Conservation (phyloP, 1,139 yeast genomes). For the Yamadazyma atlantica region DNA sequence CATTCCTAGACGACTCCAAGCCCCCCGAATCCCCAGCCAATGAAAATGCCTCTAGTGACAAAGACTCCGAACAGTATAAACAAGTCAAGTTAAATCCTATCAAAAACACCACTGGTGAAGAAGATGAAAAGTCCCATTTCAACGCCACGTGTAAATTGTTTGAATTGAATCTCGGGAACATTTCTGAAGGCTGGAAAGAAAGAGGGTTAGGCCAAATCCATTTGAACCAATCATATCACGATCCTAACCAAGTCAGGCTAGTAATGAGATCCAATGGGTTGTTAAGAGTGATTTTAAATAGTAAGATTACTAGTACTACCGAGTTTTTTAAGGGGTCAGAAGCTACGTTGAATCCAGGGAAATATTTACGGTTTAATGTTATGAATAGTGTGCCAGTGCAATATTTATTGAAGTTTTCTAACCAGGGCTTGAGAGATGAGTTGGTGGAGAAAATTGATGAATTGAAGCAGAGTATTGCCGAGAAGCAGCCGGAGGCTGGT, state of each 20-base stretch:
- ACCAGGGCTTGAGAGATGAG: conserved; percentile 58
- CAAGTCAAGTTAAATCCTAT: conserved; percentile 55
- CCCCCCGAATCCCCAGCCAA: no score
- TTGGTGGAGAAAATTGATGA: conserved; percentile 53
- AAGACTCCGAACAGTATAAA: conserved; percentile 20
- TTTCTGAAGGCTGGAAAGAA: conserved; percentile 89
- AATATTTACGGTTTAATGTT: conserved; percentile 68
- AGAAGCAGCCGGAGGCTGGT: no score
- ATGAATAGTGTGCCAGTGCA: conserved; percentile 66
- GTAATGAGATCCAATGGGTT: conserved; percentile 93
- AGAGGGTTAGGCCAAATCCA: conserved; percentile 88
- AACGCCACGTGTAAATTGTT: conserved; percentile 78
- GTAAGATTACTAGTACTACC: conserved; percentile 58
- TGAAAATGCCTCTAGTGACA: neutral
- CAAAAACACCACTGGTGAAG: conserved; percentile 81
- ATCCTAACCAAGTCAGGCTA: conserved; percentile 45
- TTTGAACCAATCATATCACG: conserved; percentile 56
- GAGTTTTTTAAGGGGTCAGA: conserved; percentile 77
- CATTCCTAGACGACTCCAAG: no score
- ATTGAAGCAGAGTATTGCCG: conserved; percentile 23
- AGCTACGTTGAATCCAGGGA: conserved; percentile 76
- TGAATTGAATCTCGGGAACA: conserved; percentile 63
- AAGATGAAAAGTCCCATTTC: conserved; percentile 70
- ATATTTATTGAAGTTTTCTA: conserved; percentile 74
- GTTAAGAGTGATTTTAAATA: conserved; percentile 77